Percentiles rank a stretch among this genome's conserved stretches.
Evolutionary conservation across 176 grass and related monocot genomes (phyloP).

Genomic region (Rhynchospora pubera): DNA sequence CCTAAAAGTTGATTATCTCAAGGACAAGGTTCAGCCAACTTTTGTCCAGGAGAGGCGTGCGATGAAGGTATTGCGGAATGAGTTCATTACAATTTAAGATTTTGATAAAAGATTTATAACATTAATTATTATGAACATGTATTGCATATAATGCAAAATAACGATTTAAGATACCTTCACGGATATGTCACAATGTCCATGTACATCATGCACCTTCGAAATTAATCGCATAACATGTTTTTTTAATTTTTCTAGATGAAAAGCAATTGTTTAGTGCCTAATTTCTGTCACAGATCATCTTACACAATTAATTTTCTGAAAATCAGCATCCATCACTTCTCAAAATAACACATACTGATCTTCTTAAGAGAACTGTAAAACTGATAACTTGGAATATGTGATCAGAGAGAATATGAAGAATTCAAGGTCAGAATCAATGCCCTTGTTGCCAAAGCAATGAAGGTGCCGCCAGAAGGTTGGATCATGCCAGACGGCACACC

Average conservation of each 20-base stretch:
- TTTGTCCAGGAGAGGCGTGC: constrained; percentile 92
- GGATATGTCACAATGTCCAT: neutral
- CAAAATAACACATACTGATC: neutral
- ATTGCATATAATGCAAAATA: neutral
- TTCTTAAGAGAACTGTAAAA: neutral
- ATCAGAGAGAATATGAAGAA: constrained; percentile 94
- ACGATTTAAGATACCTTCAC: neutral
- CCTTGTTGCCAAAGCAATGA: constrained; percentile 83
- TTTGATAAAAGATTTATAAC: too few relatives aligned
- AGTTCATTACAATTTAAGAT: neutral
- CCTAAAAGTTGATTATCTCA: constrained; percentile 86
- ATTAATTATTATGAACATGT: neutral
- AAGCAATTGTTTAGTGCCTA: neutral
- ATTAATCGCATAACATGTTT: neutral
- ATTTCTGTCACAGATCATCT: neutral
- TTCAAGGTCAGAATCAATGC: constrained; percentile 97
- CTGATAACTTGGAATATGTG: neutral
- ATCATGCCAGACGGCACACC: constrained; percentile 99
- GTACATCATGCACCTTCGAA: neutral
- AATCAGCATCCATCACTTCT: neutral
- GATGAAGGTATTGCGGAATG: constrained; percentile 61
- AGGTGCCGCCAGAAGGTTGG: constrained; percentile 82
- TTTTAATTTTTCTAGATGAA: neutral
- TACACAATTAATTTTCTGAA: neutral
- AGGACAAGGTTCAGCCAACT: constrained; percentile 89